Conservation (phyloP, 352 stramenopile species). For the Pythium plurisporium region DNA sequence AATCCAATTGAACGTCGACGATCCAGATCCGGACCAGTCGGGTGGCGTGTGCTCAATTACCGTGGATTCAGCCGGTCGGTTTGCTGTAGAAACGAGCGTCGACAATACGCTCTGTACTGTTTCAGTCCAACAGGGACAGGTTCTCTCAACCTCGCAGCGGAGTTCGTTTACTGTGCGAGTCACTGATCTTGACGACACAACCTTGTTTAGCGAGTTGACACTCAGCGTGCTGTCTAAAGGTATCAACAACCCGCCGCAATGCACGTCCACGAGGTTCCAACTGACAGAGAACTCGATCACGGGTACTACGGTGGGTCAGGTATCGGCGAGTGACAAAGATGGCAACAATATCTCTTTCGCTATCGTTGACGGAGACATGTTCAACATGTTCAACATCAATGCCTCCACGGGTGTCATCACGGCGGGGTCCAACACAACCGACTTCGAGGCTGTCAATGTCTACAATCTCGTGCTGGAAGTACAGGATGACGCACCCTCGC, state of each 20-base stretch:
- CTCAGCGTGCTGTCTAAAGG: conserved; percentile 40
- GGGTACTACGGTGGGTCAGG: conserved; percentile 23
- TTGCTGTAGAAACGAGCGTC: conserved; percentile 25
- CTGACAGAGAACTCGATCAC: conserved; percentile 42
- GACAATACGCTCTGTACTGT: conserved; percentile 26
- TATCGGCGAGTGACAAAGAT: conserved; percentile 33
- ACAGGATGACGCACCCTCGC: conserved; percentile 37
- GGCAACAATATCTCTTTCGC: conserved; percentile 32
- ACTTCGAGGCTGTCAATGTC: conserved; percentile 36
- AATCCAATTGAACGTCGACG: conserved; percentile 36
- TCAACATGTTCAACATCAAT: conserved; percentile 49
- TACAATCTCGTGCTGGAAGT: conserved; percentile 41
- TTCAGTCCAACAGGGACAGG: conserved; percentile 6
- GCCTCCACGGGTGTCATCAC: conserved; percentile 34
- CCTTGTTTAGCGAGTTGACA: conserved; percentile 37
- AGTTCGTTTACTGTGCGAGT: conserved; percentile 26
- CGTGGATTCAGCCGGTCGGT: conserved; percentile 21
- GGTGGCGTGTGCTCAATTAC: conserved; percentile 42
- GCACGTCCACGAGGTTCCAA: conserved; percentile 21
- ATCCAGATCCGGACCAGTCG: conserved; percentile 39
- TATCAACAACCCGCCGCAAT: conserved; percentile 45
- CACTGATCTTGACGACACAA: conserved; percentile 33
- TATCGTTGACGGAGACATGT: conserved; percentile 31
- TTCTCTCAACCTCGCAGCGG: conserved; percentile 11
- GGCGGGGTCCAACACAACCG: conserved; percentile 33